These are phyloP conservation scores for Penicillium rolfsii DNA, from an alignment of 2,329 filamentous ascomycete genomes.

Conservation along the genomic window DNA sequence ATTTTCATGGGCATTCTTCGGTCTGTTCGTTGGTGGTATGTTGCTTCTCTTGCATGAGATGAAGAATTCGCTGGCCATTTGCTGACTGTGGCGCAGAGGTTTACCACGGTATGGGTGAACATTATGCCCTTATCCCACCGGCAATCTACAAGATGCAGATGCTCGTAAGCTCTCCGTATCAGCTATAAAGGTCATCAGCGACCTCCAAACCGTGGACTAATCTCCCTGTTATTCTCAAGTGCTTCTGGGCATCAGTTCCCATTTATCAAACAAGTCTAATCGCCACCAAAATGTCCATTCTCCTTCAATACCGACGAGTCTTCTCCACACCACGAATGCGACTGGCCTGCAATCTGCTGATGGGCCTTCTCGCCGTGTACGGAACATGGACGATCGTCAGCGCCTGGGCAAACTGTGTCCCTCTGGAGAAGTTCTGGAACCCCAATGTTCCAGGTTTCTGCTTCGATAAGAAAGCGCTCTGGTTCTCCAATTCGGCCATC, in stretches of 20 bases:
- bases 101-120: constrained; percentile 37
- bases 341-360: constrained; percentile 38
- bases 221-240: constrained; percentile 17
- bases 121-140: constrained; percentile 25
- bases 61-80: too few relatives aligned
- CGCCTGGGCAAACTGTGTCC: constrained; percentile 38
- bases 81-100: constrained; percentile 27
- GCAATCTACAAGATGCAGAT: constrained; percentile 29
- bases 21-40: constrained; percentile 35
- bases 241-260: constrained; percentile 39
- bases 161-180: constrained; percentile 24
- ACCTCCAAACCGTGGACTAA: not conserved
- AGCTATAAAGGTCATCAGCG: not conserved
- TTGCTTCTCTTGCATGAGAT: constrained; percentile 1
- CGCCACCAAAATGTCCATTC: constrained; percentile 41
- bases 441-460: constrained; percentile 34
- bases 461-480: constrained; percentile 45
- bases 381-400: constrained; percentile 38
- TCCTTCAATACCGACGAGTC: constrained; percentile 42
- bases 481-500: constrained; percentile 50
- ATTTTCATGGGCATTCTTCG: constrained; percentile 38
- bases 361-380: constrained; percentile 39
- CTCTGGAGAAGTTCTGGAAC: constrained; percentile 38
- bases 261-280: constrained; percentile 41
- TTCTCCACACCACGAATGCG: constrained; percentile 38